phyloP scores from a whole-genome alignment of 805 yeast genomes.

The Starmerella ratchasimensis region DNA sequence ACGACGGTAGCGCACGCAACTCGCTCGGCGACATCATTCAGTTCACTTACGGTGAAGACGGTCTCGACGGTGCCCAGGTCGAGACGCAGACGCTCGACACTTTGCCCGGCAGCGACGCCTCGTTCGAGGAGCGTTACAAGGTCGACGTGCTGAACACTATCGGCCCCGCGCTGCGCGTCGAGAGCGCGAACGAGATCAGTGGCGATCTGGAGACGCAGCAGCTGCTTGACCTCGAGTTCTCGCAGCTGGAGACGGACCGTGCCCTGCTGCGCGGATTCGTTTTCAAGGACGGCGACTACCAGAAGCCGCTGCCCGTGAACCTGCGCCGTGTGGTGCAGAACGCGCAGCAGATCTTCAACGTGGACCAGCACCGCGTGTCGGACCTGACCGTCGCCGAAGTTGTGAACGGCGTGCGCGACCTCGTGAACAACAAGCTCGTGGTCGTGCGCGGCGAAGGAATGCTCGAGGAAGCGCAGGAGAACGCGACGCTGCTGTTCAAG shows the following conservation, averaged over 20 bases:
- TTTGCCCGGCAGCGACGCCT: constrained; percentile 78
- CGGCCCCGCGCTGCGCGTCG: constrained; percentile 49
- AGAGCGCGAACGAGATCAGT: constrained; percentile 77
- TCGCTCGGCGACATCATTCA: constrained; percentile 94
- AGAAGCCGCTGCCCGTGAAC: constrained; percentile 97
- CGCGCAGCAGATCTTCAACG: constrained; percentile 92
- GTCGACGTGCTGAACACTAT: constrained; percentile 59
- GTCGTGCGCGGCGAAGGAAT: constrained; percentile 67
- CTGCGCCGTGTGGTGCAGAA: constrained; percentile 92
- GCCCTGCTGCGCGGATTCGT: constrained; percentile 60
- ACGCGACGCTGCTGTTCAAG: constrained; percentile 82
- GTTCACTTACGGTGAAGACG: constrained; percentile 97
- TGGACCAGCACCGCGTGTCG: constrained; percentile 79
- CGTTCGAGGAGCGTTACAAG: constrained; percentile 72
- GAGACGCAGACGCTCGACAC: constrained; percentile 94
- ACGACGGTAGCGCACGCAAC: constrained; percentile 96
- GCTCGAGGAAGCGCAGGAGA: constrained; percentile 72
- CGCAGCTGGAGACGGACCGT: constrained; percentile 67
- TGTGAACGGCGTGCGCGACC: constrained; percentile 52
- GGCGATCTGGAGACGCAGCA: constrained; percentile 81
- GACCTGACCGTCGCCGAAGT: constrained; percentile 78
- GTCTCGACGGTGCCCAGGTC: constrained; percentile 95
- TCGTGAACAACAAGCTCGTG: constrained; percentile 56
- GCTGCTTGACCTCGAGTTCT: constrained; percentile 69
- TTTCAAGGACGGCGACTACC: constrained; percentile 84